Percentiles rank a stretch among this genome's conserved stretches.
These are phyloP conservation scores for Dittrichia graveolens DNA, from an alignment of 129 eudicot genomes.

Conservation along the genomic window DNA sequence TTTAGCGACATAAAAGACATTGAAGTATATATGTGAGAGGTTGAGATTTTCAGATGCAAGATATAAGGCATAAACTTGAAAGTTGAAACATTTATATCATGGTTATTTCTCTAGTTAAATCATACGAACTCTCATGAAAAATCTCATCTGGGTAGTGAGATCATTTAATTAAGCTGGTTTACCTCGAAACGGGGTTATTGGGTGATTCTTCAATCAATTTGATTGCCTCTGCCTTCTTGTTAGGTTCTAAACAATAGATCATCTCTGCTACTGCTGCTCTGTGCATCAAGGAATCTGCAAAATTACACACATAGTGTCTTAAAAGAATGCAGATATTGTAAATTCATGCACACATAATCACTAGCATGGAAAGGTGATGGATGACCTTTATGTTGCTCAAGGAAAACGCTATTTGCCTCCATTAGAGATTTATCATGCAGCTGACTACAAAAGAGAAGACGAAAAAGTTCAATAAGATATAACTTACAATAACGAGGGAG, in stretches of 20 bases:
- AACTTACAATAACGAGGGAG: not conserved
- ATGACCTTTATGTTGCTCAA: conserved; percentile 80
- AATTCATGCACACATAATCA: conserved; percentile 1
- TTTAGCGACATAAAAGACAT: conserved; percentile 12
- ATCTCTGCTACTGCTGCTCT: conserved; percentile 94
- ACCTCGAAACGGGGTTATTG: conserved; percentile 49
- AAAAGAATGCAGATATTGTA: not conserved
- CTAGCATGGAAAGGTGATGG: conserved; percentile 1
- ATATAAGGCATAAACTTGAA: not conserved
- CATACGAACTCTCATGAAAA: too few relatives aligned
- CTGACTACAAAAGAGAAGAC: conserved; percentile 47
- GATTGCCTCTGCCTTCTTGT: conserved; percentile 74
- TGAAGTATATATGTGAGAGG: not conserved
- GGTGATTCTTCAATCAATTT: conserved; percentile 71
- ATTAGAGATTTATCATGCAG: conserved; percentile 70
- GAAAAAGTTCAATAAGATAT: conserved; percentile 4
- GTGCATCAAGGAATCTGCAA: conserved; percentile 90
- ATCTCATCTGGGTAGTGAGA: too few relatives aligned
- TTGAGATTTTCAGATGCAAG: not conserved
- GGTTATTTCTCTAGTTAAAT: too few relatives aligned
- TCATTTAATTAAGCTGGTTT: not conserved
- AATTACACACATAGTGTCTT: conserved; percentile 15
- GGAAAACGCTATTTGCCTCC: conserved; percentile 71
- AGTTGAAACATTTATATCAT: too few relatives aligned
- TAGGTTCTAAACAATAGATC: conserved; percentile 75